phyloP scores from a whole-genome alignment of 2,329 filamentous ascomycete genomes.

The Ceratocystis ficicola region DNA sequence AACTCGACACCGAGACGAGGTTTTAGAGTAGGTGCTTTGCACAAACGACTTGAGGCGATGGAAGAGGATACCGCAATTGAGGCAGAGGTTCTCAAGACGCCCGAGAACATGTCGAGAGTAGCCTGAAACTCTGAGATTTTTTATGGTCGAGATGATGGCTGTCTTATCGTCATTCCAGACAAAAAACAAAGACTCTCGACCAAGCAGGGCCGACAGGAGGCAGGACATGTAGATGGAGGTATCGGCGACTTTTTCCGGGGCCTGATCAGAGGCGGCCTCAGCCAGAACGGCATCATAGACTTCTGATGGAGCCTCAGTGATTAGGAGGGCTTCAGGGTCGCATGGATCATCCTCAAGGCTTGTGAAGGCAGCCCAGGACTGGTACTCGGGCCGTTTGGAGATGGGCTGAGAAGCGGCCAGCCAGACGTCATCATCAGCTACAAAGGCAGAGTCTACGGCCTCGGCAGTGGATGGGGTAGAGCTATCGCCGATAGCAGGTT shows the following conservation, averaged over 20 bases:
- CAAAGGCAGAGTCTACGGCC: neutral
- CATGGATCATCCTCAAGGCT: constrained; percentile 24
- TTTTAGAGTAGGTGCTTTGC: constrained; percentile 35
- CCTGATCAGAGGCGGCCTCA: constrained; percentile 31
- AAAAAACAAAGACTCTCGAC: constrained; percentile 61
- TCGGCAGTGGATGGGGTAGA: neutral
- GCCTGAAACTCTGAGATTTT: constrained; percentile 42
- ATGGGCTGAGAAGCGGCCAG: constrained; percentile 30
- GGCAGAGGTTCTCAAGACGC: constrained; percentile 37
- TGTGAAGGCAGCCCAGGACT: constrained; percentile 59
- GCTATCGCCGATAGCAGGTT: neutral
- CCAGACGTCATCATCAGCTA: constrained; percentile 36
- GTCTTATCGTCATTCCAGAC: constrained; percentile 41
- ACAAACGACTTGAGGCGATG: constrained; percentile 38
- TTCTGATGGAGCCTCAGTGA: constrained; percentile 55
- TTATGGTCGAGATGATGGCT: constrained; percentile 40
- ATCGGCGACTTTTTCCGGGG: constrained; percentile 33
- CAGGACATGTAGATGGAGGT: constrained; percentile 41
- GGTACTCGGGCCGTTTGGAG: constrained; percentile 35
- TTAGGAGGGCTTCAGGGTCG: constrained; percentile 41
- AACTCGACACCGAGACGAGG: constrained; percentile 37
- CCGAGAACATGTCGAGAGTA: constrained; percentile 41
- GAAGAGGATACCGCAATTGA: constrained; percentile 38
- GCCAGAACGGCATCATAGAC: constrained; percentile 53
- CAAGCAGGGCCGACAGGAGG: constrained; percentile 54